A percentile compares a stretch with the other conserved stretches of the same genome.
Evolutionary conservation across 108 stramenopile species (phyloP).

Genomic region (Licmophora abbreviata): DNA sequence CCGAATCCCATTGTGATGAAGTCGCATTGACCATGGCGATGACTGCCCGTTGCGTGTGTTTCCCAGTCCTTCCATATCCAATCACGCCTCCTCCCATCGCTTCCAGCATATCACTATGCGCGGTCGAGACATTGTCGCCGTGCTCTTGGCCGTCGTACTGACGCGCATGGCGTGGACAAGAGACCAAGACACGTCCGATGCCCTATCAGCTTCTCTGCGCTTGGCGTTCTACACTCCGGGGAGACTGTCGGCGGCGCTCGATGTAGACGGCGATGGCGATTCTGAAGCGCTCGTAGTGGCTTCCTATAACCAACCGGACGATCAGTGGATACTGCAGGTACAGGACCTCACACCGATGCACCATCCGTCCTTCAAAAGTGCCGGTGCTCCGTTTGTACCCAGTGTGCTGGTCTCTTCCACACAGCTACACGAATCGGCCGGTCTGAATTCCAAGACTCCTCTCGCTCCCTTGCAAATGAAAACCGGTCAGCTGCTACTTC

Average conservation of each 20-base stretch:
- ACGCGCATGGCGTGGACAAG: constrained; percentile 29
- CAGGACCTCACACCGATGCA: constrained; percentile 66
- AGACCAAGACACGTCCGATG: constrained; percentile 24
- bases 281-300: constrained; percentile 60
- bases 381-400: constrained; percentile 55
- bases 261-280: constrained; percentile 80
- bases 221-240: constrained; percentile 53
- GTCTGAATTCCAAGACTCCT: constrained; percentile 5
- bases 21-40: no score
- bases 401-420: constrained; percentile 38
- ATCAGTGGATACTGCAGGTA: constrained; percentile 54
- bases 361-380: constrained; percentile 6
- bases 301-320: no score
- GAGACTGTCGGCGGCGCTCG: constrained; percentile 38
- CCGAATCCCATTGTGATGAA: no score
- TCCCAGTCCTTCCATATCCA: no score
- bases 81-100: no score
- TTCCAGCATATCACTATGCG: no score
- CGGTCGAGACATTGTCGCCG: constrained; percentile 35
- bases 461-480: constrained; percentile 25
- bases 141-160: constrained; percentile 19
- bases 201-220: constrained; percentile 39
- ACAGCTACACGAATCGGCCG: constrained; percentile 1
- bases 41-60: no score
- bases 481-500: constrained; percentile 33